Percentiles rank a stretch among this genome's conserved stretches.
phyloP scores from a whole-genome alignment of 345 rosid species.

The Citrus sp. region DNA sequence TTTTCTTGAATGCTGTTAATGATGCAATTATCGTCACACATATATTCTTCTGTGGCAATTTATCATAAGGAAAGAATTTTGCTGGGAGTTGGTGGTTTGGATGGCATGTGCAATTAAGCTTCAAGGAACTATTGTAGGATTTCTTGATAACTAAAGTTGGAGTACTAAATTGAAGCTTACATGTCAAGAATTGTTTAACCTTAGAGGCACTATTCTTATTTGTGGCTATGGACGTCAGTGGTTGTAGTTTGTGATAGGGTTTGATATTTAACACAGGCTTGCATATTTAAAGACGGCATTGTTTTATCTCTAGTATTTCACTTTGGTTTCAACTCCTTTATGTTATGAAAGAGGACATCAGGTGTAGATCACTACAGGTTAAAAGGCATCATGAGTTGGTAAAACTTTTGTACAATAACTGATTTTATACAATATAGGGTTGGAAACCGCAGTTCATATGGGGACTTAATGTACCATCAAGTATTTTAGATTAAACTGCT shows the following conservation, averaged over 20 bases:
- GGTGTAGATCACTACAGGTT: neutral
- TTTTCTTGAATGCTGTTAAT: neutral
- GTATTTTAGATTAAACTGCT: neutral
- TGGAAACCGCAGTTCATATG: neutral
- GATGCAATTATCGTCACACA: neutral
- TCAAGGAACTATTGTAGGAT: neutral
- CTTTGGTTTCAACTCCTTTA: neutral
- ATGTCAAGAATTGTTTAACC: neutral
- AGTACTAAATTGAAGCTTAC: neutral
- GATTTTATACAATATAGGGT: neutral
- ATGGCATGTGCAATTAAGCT: neutral
- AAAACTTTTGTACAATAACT: neutral
- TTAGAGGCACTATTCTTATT: neutral
- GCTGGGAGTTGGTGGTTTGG: neutral
- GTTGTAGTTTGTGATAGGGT: neutral
- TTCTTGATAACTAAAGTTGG: neutral
- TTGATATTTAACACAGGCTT: neutral
- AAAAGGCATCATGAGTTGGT: neutral
- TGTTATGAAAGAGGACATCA: neutral
- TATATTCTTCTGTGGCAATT: neutral
- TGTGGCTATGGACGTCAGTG: neutral
- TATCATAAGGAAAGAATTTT: neutral
- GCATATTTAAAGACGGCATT: neutral
- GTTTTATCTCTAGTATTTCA: neutral
- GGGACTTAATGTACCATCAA: neutral